These are phyloP conservation scores for Fusarium sp. DNA, from an alignment of 2,329 filamentous ascomycete species.

Conservation along the genomic window DNA sequence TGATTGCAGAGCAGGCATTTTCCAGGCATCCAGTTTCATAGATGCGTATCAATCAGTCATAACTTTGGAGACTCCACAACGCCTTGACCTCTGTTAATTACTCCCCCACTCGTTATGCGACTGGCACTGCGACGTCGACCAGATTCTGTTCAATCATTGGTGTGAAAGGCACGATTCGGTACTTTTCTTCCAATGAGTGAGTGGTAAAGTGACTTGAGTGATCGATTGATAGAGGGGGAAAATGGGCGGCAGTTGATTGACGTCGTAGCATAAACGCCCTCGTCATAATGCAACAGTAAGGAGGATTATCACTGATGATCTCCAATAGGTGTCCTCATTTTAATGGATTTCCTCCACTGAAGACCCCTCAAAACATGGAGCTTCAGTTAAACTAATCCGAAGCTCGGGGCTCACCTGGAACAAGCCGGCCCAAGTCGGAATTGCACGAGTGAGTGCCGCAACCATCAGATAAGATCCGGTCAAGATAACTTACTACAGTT, in stretches of 20 bases:
- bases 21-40: conserved; percentile 19
- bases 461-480: conserved; percentile 29
- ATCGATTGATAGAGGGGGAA: neutral
- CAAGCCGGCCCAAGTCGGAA: conserved; percentile 40
- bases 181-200: neutral
- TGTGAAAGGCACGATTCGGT: neutral
- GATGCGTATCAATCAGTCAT: conserved; percentile 33
- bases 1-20: conserved; percentile 18
- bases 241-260: conserved; percentile 14
- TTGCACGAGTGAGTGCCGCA: conserved; percentile 24
- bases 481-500: conserved; percentile 19
- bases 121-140: conserved; percentile 3
- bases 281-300: conserved; percentile 25
- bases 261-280: conserved; percentile 10
- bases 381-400: conserved; percentile 12
- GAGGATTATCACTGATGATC: conserved; percentile 20
- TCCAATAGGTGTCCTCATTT: conserved; percentile 8
- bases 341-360: conserved; percentile 20
- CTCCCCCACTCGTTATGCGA: conserved; percentile 11
- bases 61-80: conserved; percentile 12
- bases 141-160: conserved; percentile 3
- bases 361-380: conserved; percentile 24
- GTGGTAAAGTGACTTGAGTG: neutral
- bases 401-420: conserved; percentile 25
- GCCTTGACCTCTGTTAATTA: conserved; percentile 10